Evolutionary conservation across 805 yeast species (phyloP), one percentile per base, ranked within the genome.

Genomic region (Pichia rugopelliculosa): DNA sequence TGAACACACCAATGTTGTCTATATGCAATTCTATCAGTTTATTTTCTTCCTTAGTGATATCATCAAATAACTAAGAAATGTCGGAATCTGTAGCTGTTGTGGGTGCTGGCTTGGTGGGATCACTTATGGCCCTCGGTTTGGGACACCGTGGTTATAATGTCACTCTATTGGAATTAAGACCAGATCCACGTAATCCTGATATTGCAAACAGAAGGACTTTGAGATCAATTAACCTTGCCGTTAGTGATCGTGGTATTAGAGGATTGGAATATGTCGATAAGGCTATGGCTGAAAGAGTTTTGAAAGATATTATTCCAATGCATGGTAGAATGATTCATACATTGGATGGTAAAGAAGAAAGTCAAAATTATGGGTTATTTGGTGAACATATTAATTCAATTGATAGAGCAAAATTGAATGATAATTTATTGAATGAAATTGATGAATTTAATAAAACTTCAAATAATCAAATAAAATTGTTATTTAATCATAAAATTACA

Each of bases 101-200:
- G 17, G 97, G 97, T 1, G 96, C 93, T 1, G 97, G 97, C 0
- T 77, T 87, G 6, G 97, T 90, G 2, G 97, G 97, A 0, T 77
- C 93, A 46, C 69, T 88, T 6, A 76, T 90, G 0, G 93, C 96
- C 0, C 63, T 90, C n/a, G 93, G 91, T 0, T 74, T 90, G 36
- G 77, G 82, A 3, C 72, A 79, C 47, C 73, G 78, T 46, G 96
- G 96, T 11, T 84, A 77, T 63, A 50, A 74, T 1, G 97, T 90
- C 20, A 73, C 81, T 0, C 59, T 90, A 4, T 85, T 76, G 53
- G 97, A 90, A 54, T 67, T 77, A 36, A 73, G 96, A 41, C 61
- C 67, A 1, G 96, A 89, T 62, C 87, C 89, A 17, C 66, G 87
- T 54, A 55, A 47, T 24, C 39, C 46, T 5, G 36, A 44, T 10